Percentiles rank a stretch among this genome's conserved stretches.
Evolutionary conservation across 495 filamentous ascomycete genomes (phyloP).

Genomic region (Aspergillus bridgeri): DNA sequence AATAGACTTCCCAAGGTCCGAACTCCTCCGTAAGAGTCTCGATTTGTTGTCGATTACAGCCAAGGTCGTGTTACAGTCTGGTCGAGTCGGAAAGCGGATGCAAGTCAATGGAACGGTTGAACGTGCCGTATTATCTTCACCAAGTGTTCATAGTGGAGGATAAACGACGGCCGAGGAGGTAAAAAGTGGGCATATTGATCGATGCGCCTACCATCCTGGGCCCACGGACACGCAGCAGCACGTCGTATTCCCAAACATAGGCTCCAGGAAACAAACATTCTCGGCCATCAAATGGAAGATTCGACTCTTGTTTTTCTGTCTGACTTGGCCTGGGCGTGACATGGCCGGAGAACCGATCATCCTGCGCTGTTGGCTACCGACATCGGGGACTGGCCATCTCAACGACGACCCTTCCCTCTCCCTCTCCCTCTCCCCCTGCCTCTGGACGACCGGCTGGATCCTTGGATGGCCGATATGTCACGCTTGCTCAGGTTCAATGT

Average conservation of each 20-base stretch:
- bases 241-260: neutral
- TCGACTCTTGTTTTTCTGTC: neutral
- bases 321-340: neutral
- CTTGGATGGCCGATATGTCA: conserved; percentile 65
- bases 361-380: neutral
- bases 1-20: conserved; percentile 16
- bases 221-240: neutral
- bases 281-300: neutral
- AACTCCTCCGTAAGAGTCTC: conserved; percentile 12
- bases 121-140: neutral
- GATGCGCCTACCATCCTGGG: neutral
- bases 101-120: neutral
- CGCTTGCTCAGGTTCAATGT: conserved; percentile 73
- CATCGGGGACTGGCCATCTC: neutral
- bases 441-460: conserved; percentile 39
- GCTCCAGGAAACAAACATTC: neutral
- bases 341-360: neutral
- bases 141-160: neutral
- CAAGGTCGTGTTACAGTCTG: neutral
- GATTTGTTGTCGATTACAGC: neutral
- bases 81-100: neutral
- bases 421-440: conserved; percentile 30
- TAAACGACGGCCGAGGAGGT: neutral
- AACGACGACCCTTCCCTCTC: conserved; percentile 23
- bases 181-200: neutral